phyloP scores from a whole-genome alignment of 345 rosid genomes.

The Linum tenue region DNA sequence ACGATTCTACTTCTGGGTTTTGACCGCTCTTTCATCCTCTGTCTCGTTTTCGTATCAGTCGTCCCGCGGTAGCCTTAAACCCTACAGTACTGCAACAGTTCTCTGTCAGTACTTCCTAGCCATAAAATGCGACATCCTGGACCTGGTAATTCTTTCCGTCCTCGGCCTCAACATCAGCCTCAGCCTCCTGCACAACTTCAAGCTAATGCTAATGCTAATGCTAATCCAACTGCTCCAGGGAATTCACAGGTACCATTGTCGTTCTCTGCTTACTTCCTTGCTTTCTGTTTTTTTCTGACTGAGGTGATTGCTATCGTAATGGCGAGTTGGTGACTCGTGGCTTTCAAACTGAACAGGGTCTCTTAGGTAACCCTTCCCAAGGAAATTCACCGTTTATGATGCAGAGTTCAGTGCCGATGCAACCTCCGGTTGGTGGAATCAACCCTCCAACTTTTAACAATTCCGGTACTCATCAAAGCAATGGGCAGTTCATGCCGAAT shows the following conservation, averaged over 20 bases:
- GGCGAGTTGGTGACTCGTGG: background rate
- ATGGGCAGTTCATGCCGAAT: conserved; percentile 13
- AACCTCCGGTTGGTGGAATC: conserved; percentile 27
- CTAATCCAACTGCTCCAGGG: background rate
- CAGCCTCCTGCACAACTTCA: background rate
- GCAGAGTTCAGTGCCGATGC: conserved; percentile 13
- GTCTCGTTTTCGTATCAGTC: background rate
- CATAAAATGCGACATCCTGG: background rate
- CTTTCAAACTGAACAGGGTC: background rate
- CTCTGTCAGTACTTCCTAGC: background rate
- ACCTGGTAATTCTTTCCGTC: background rate
- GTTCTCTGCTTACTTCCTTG: background rate
- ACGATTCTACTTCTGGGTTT: background rate
- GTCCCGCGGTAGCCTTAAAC: background rate
- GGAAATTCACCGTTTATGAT: background rate
- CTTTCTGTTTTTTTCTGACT: background rate
- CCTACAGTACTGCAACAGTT: no score
- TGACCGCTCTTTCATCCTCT: background rate
- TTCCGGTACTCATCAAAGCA: conserved; percentile 10
- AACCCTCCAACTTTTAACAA: conserved; percentile 29
- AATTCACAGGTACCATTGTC: conserved; percentile 1
- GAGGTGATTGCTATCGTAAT: background rate
- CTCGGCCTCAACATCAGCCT: background rate
- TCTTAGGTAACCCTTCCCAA: conserved; percentile 4
- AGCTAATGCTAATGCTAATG: background rate